Evolutionary conservation across 306 rosid species (phyloP), one percentile per base, ranked within the genome.

Genomic region (Fragaria vesca): DNA sequence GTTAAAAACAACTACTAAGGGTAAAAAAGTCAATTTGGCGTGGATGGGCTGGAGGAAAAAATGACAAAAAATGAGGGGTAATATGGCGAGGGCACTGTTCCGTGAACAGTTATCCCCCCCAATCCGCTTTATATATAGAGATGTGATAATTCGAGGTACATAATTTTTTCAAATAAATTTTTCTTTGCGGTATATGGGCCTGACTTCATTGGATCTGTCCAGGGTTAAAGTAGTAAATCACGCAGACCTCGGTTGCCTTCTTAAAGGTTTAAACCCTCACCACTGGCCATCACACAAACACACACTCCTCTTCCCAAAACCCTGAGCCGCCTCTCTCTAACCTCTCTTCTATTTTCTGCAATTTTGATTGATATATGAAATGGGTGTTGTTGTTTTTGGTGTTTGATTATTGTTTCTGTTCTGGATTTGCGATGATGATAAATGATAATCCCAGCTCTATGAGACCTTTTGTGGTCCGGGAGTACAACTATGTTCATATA

Each of bases 401-500:
- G 6, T 20, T 32, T 77, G 2, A 0, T 12, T 17, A 15, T 11
- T 8, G 3, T 36, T 24, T 13, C 10, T 18, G 6, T 30, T 57
- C 12, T 40, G 3, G 47, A 36, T 16, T 12, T n/a, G 81, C 84
- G 11, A 46, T 71, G 87, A 83, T 72, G 86, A 83, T 57, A 68
- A 2, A 58, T 76, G 83, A 72, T 78, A 78, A 75, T 71, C 87
- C 87, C 87, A 83, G 87, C 87, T 83, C 84, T 80, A 80, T 72
- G 84, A 83, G 87, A 72, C 84, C 84, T 75, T 71, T 79, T 66
- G 62, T 76, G 84, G 87, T 83, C 84, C n/a, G 76, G 81, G 87
- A 83, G 24, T 76, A 79, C 79, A 26, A 32, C 11, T 76, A 26
- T 6, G 34, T 55, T 73, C 83, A 72, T 51, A 72, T 21, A 74